Percentiles rank a stretch among this genome's conserved stretches.
Conservation (phyloP, 2,329 filamentous ascomycete genomes). For the Ascochyta pisi region DNA sequence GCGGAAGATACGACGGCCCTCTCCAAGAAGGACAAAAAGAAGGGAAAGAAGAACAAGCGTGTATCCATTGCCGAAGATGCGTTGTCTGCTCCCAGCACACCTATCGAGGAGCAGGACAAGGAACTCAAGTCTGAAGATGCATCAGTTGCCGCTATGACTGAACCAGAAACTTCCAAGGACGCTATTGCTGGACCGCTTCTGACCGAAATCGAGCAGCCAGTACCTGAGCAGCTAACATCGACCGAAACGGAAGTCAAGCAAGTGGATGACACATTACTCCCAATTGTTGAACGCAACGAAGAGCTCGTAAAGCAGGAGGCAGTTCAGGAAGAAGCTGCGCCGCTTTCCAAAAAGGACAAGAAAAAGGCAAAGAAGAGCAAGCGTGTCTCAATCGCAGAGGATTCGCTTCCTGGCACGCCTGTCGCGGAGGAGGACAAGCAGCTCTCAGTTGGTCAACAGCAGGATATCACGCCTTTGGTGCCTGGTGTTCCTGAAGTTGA, state of each 20-base stretch:
- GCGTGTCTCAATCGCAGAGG: slow-evolving; percentile 7
- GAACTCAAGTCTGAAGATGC: not conserved
- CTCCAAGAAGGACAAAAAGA: slow-evolving; percentile 13
- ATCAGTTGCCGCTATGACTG: too few relatives aligned
- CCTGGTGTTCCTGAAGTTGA: not conserved
- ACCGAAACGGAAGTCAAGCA: too few relatives aligned
- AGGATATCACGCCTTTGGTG: not conserved
- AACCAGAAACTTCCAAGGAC: too few relatives aligned
- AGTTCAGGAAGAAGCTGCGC: too few relatives aligned
- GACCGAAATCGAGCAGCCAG: too few relatives aligned
- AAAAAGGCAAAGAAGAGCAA: slow-evolving; percentile 13
- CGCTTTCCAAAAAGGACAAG: slow-evolving; percentile 9
- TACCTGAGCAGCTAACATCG: too few relatives aligned
- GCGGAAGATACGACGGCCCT: slow-evolving; percentile 1
- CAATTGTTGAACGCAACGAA: too few relatives aligned
- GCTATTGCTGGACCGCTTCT: too few relatives aligned
- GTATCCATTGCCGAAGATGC: slow-evolving; percentile 1
- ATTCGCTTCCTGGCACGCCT: not conserved
- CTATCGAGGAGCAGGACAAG: slow-evolving; percentile 4
- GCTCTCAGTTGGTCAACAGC: not conserved
- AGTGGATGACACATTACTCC: too few relatives aligned
- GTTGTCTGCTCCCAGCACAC: not conserved
- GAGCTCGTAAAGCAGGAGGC: too few relatives aligned
- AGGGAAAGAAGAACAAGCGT: slow-evolving; percentile 8
- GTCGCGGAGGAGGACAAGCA: slow-evolving; percentile 6